Conservation (phyloP, 2,329 filamentous ascomycete species). For the Pseudocercospora eumusae region DNA sequence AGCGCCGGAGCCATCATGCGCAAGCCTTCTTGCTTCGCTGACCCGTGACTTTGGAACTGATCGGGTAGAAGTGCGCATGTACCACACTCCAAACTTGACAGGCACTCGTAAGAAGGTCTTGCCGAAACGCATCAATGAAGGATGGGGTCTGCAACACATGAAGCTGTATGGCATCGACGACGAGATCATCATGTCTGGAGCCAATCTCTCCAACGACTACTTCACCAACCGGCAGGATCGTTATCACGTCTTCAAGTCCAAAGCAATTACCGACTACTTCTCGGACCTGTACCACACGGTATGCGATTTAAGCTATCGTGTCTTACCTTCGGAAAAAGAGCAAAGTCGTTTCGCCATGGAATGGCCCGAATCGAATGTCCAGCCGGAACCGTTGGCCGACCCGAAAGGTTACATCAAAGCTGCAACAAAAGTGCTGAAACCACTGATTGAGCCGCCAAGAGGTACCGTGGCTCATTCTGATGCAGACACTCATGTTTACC, state of each 20-base stretch:
- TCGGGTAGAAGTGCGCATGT: slow-evolving; percentile 92
- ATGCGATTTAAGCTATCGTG: slow-evolving; percentile 76
- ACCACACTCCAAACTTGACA: slow-evolving; percentile 93
- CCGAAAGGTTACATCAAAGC: slow-evolving; percentile 68
- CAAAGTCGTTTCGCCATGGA: slow-evolving; percentile 56
- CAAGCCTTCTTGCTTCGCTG: slow-evolving; percentile 82
- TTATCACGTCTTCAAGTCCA: slow-evolving; percentile 86
- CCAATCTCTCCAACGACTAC: slow-evolving; percentile 90
- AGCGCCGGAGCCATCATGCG: slow-evolving; percentile 79
- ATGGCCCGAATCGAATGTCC: slow-evolving; percentile 76
- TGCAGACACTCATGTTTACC: slow-evolving; percentile 75
- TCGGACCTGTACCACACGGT: slow-evolving; percentile 73
- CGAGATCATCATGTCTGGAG: slow-evolving; percentile 92
- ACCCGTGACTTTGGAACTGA: slow-evolving; percentile 78
- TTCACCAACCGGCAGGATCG: slow-evolving; percentile 95
- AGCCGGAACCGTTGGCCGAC: slow-evolving; percentile 71
- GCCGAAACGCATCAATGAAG: slow-evolving; percentile 90
- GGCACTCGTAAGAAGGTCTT: slow-evolving; percentile 80
- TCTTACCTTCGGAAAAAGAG: slow-evolving; percentile 60
- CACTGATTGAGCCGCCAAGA: slow-evolving; percentile 60
- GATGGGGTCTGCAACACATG: slow-evolving; percentile 98
- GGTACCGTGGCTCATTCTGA: slow-evolving; percentile 25
- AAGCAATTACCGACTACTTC: slow-evolving; percentile 80
- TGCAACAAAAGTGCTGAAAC: slow-evolving; percentile 66
- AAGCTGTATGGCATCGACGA: slow-evolving; percentile 96